Evolutionary conservation across 495 filamentous ascomycete species (phyloP).

Genomic region (Darksidea phi): DNA sequence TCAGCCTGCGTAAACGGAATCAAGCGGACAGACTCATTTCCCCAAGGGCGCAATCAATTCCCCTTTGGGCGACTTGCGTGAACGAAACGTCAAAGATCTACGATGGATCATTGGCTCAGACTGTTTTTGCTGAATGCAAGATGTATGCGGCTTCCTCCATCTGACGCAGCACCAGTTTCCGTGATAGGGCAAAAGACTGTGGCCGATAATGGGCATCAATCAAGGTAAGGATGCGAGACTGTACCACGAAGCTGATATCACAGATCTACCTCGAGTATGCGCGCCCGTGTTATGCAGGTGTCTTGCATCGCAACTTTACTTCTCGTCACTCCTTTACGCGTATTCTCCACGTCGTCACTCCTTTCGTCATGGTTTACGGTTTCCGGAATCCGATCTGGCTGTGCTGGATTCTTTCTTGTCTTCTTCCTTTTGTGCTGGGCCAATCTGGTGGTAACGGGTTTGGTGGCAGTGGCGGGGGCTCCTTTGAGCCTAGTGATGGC

Average conservation of each 20-base stretch:
- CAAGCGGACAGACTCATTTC: not conserved
- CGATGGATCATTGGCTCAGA: not conserved
- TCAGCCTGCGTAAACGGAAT: not conserved
- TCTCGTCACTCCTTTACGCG: not conserved
- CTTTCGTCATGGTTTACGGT: slow-evolving; percentile 11
- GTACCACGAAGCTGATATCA: slow-evolving; percentile 3
- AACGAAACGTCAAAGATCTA: not conserved
- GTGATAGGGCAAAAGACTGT: not conserved
- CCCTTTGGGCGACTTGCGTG: not conserved
- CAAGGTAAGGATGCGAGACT: slow-evolving; percentile 1
- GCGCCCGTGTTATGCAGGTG: not conserved
- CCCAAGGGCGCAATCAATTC: not conserved
- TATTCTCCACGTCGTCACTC: not conserved
- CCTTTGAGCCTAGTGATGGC: not conserved
- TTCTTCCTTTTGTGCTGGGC: slow-evolving; percentile 13
- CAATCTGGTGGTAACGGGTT: not conserved
- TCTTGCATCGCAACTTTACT: not conserved
- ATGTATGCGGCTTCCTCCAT: slow-evolving; percentile 9
- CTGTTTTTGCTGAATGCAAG: not conserved
- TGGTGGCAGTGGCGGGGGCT: not conserved
- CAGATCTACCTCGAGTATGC: slow-evolving; percentile 6
- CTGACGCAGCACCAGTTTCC: slow-evolving; percentile 16
- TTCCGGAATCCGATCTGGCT: slow-evolving; percentile 16
- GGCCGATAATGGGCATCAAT: not conserved
- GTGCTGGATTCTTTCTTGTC: slow-evolving; percentile 24